Conservation (phyloP, 2,329 filamentous ascomycete genomes). For the Calonectria pauciramosa region DNA sequence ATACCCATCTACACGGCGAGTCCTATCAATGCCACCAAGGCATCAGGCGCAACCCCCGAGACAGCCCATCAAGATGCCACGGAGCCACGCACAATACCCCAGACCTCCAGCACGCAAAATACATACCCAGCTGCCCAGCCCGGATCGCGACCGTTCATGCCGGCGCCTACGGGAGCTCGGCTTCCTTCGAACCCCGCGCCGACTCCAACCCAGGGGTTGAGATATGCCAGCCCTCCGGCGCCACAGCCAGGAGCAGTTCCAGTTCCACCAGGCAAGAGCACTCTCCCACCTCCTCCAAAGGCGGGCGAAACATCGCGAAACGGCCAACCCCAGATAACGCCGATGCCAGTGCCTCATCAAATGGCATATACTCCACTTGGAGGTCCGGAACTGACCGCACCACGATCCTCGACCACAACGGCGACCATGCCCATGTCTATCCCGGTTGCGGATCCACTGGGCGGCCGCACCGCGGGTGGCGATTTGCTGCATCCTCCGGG, state of each 20-base stretch:
- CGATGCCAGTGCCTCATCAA: slow-evolving; percentile 60
- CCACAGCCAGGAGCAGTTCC: slow-evolving; percentile 72
- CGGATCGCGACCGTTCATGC: slow-evolving; percentile 52
- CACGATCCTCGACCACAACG: slow-evolving; percentile 62
- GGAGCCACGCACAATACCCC: slow-evolving; percentile 37
- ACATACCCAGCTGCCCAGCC: slow-evolving; percentile 46
- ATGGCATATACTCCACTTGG: slow-evolving; percentile 66
- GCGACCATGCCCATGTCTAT: slow-evolving; percentile 49
- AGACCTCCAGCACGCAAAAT: slow-evolving; percentile 48
- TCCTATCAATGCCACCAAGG: slow-evolving; percentile 70
- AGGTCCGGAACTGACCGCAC: slow-evolving; percentile 56
- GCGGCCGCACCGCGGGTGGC: slow-evolving; percentile 41
- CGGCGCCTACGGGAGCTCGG: slow-evolving; percentile 57
- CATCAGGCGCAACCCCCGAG: slow-evolving; percentile 62
- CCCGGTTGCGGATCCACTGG: slow-evolving; percentile 43
- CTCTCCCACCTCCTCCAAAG: slow-evolving; percentile 66
- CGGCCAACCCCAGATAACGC: slow-evolving; percentile 50
- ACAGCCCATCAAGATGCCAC: slow-evolving; percentile 51
- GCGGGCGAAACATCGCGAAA: slow-evolving; percentile 59
- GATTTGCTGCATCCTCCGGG: slow-evolving; percentile 64
- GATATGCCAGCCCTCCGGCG: slow-evolving; percentile 59
- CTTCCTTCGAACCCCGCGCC: slow-evolving; percentile 54
- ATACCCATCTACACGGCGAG: slow-evolving; percentile 71
- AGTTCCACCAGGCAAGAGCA: slow-evolving; percentile 50
- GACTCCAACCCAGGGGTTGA: slow-evolving; percentile 57